These are phyloP conservation scores for Leavenworthia alabamica DNA, from an alignment of 345 rosid genomes.

Conservation along the genomic window DNA sequence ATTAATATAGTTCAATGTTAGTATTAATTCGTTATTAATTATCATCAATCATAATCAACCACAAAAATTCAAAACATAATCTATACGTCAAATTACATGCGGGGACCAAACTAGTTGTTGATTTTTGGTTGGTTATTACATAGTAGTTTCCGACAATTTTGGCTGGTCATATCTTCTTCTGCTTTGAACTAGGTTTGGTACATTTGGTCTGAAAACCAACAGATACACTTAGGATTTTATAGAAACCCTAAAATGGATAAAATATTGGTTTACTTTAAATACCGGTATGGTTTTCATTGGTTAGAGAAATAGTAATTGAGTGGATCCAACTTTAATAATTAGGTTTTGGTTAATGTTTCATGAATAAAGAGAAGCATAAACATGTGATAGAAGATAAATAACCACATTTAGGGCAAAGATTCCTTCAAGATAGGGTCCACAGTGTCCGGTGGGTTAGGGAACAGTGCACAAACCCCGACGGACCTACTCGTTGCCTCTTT, in stretches of 20 bases:
- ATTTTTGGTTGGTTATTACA: constrained; percentile 11
- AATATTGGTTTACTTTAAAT: neutral
- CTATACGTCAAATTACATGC: neutral
- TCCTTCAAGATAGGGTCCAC: constrained; percentile 27
- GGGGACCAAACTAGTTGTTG: constrained; percentile 10
- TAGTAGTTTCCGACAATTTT: constrained; percentile 15
- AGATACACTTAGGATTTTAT: neutral
- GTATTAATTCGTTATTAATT: neutral
- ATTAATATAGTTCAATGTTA: neutral
- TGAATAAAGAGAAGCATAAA: constrained; percentile 28
- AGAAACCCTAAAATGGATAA: neutral
- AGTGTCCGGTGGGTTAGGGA: constrained; percentile 53
- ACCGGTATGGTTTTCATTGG: neutral
- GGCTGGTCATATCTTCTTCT: constrained; percentile 8
- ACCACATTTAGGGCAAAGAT: constrained; percentile 30
- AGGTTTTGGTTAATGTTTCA: neutral
- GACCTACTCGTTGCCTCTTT: constrained; percentile 61
- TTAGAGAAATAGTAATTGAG: neutral
- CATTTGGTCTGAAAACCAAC: neutral
- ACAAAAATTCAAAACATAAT: neutral
- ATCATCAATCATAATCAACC: constrained; percentile 1
- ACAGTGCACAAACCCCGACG: constrained; percentile 59
- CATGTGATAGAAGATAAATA: constrained; percentile 17
- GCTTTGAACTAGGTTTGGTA: neutral
- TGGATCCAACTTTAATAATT: constrained; percentile 3